Percentiles rank a stretch among this genome's conserved stretches.
These are phyloP conservation scores for Trichoderma sp. DNA, from an alignment of 2,329 filamentous ascomycete genomes.

Conservation along the genomic window DNA sequence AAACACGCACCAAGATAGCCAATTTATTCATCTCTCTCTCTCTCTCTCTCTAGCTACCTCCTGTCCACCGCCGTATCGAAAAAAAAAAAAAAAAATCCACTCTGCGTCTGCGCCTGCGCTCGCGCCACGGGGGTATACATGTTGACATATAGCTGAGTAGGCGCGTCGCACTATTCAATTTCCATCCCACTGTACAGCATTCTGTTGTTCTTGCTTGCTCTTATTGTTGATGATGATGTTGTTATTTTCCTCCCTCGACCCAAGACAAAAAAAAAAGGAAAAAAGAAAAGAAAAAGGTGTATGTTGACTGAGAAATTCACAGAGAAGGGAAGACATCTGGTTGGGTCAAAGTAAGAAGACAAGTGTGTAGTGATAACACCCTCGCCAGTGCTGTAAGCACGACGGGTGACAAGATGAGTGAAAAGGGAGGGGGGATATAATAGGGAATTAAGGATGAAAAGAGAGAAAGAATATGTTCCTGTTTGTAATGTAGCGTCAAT, in stretches of 20 bases:
- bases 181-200: constrained; percentile 12
- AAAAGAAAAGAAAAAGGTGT: constrained; percentile 2
- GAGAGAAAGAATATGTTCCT: background rate
- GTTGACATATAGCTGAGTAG: constrained; percentile 29
- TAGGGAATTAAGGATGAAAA: background rate
- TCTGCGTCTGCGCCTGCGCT: constrained; percentile 28
- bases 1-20: background rate
- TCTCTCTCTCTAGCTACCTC: background rate
- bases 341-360: background rate
- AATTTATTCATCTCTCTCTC: constrained; percentile 8
- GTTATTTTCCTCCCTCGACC: background rate
- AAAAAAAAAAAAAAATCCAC: too few relatives aligned
- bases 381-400: constrained; percentile 12
- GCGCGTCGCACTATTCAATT: constrained; percentile 18
- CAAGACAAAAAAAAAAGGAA: background rate
- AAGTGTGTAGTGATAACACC: constrained; percentile 1
- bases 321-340: background rate
- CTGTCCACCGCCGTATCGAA: constrained; percentile 19
- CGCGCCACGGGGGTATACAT: constrained; percentile 38
- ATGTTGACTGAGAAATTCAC: constrained; percentile 1
- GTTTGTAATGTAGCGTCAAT: constrained; percentile 13
- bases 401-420: background rate
- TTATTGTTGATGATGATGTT: background rate
- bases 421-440: background rate
- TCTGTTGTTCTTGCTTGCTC: background rate